Conservation (phyloP, 331 rosid species). For the Quercus phellos region DNA sequence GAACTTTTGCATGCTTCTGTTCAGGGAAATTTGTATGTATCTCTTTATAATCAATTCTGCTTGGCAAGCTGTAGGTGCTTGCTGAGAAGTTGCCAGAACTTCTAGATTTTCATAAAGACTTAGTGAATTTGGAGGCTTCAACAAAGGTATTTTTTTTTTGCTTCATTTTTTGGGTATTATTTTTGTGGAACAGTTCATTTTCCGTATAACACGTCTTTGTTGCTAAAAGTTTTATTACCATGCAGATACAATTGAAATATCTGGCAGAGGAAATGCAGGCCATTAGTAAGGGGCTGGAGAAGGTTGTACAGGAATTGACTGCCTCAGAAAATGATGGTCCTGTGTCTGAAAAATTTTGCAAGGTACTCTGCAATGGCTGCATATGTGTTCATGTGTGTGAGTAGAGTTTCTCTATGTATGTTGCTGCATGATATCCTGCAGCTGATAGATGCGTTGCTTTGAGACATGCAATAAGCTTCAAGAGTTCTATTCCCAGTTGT, state of each 20-base stretch:
- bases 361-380: constrained; percentile 46
- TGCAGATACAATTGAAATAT: constrained; percentile 89
- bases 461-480: neutral
- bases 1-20: neutral
- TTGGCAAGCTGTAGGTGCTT: constrained; percentile 62
- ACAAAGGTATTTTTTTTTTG: constrained; percentile 52
- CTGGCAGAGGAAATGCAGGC: constrained; percentile 99
- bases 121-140: constrained; percentile 69
- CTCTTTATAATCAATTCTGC: constrained; percentile 14
- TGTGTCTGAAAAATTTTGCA: constrained; percentile 72
- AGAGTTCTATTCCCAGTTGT: neutral
- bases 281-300: constrained; percentile 89
- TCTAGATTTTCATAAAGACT: constrained; percentile 71
- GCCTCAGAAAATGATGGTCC: constrained; percentile 85
- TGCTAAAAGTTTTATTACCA: constrained; percentile 19
- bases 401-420: neutral
- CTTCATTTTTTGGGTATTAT: constrained; percentile 7
- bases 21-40: neutral
- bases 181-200: constrained; percentile 7
- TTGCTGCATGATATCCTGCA: neutral
- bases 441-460: neutral
- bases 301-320: constrained; percentile 86
- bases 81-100: constrained; percentile 88
- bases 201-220: neutral
- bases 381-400: neutral